A percentile compares a stretch with the other conserved stretches of the same genome.
These are phyloP conservation scores for Biscutella laevigata DNA, from an alignment of 441 rosid species.

Conservation along the genomic window DNA sequence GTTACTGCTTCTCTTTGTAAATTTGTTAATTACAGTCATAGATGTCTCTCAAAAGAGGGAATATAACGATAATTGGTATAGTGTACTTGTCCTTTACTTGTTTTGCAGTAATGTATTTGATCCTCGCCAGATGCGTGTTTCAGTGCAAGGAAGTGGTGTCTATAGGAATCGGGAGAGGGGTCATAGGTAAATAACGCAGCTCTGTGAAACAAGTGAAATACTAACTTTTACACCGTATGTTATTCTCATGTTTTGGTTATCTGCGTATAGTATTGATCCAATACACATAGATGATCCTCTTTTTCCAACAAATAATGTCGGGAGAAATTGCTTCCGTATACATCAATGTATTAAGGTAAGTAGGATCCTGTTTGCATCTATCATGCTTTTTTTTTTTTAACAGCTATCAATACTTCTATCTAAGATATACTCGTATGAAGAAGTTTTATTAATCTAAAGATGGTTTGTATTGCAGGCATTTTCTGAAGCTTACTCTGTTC, in stretches of 20 bases:
- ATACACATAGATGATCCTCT: slow-evolving; percentile 95
- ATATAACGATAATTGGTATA: neutral
- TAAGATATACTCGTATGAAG: neutral
- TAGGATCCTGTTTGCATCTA: slow-evolving; percentile 12
- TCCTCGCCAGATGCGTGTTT: slow-evolving; percentile 96
- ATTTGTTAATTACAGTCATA: neutral
- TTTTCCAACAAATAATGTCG: slow-evolving; percentile 89
- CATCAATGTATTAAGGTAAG: slow-evolving; percentile 97
- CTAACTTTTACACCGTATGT: slow-evolving; percentile 12
- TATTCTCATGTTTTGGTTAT: slow-evolving; percentile 18
- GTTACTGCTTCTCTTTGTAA: slow-evolving; percentile 17
- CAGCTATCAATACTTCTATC: neutral
- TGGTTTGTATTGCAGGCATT: slow-evolving; percentile 62
- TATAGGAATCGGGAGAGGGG: slow-evolving; percentile 92
- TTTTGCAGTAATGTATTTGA: slow-evolving; percentile 85
- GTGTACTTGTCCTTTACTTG: slow-evolving; percentile 1
- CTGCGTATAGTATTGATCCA: slow-evolving; percentile 73
- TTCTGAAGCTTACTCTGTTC: slow-evolving; percentile 81
- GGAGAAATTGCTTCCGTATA: slow-evolving; percentile 97
- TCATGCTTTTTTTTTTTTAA: no score
- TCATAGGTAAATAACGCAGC: slow-evolving; percentile 50
- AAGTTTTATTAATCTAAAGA: neutral
- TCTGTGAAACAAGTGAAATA: slow-evolving; percentile 14
- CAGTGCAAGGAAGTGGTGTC: slow-evolving; percentile 91
- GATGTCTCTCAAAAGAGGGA: slow-evolving; percentile 7